Base-by-base conservation (phyloP, 2,329 filamentous ascomycete genomes). In the Nigrospora sphaerica region DNA sequence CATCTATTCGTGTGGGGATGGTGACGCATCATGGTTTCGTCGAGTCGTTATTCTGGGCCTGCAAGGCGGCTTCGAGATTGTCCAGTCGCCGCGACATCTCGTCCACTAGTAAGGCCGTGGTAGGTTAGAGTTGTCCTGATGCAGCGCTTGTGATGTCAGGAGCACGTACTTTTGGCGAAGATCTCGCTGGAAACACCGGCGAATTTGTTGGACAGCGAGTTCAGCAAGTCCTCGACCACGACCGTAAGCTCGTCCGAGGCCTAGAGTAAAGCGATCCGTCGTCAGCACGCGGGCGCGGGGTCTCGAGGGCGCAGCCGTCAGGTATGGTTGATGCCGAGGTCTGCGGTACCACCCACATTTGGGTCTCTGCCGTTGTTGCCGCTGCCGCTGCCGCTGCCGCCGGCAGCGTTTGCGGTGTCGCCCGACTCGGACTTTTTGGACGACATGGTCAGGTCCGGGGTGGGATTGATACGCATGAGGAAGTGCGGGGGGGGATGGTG, bases 1-100 rank as follows among this genome's bases (percentile, higher is more conserved):
- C 23, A 28, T 28, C 23, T 10, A n/a, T n/a, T n/a, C n/a, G n/a
- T n/a, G 7, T 28, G 23, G 23, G 10, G 7, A 28, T 10, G 23
- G 7, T 9, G 23, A 28, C 4, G 18, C 44, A 60, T 53, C 58
- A 57, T 23, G 66, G 54, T 49, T 73, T 73, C 12, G 66, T 59
- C 7, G 69, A 54, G 23, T 28, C 23, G 23, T 28, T 28, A 9
- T 28, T 28, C 23, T 28, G 76, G 35, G 78, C 75, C 57, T 80
- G 74, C 39, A 95, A 73, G 13, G 84, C 83, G 19, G 85, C 74
- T 64, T 95, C 91, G 12, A 96, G 75, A 48, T 83, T 88, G 62
- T 96, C 91, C 18, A 96, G 70, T 23, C 91, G 81, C 50, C 85
- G 77, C 13, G 88, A 86, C 90, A 96, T 95, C 52, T 95, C 90